Evolutionary conservation across 495 filamentous ascomycete species (phyloP).

Genomic region (Tuber brumale): DNA sequence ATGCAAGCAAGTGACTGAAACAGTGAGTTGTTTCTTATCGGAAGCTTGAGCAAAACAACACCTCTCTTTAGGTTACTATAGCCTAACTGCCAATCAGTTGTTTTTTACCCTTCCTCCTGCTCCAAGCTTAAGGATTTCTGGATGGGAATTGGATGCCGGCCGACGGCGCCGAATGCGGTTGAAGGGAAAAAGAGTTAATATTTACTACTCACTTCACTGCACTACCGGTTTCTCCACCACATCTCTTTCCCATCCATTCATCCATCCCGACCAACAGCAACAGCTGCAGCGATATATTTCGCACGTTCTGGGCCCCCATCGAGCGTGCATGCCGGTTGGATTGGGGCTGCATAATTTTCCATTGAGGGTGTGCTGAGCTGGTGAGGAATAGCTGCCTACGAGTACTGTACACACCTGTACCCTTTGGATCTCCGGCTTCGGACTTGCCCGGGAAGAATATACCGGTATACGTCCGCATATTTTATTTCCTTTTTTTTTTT

Average conservation of each 20-base stretch:
- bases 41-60: background rate
- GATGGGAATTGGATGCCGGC: background rate
- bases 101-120: background rate
- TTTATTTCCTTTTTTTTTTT: background rate
- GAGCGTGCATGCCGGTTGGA: background rate
- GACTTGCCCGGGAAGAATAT: background rate
- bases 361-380: background rate
- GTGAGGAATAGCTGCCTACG: background rate
- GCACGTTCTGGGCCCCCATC: background rate
- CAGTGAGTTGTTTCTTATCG: slow-evolving; percentile 36
- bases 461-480: background rate
- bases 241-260: background rate
- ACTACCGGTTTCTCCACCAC: background rate
- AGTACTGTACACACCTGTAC: background rate
- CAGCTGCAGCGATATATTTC: background rate
- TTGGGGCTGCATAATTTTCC: background rate
- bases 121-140: background rate
- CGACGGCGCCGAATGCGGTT: slow-evolving; percentile 1
- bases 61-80: background rate
- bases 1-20: background rate
- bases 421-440: background rate
- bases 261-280: background rate
- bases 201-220: background rate
- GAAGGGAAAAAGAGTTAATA: background rate
- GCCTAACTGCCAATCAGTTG: background rate